Conservation (phyloP, 2,329 filamentous ascomycete genomes). For the Westerdykella ornata region DNA sequence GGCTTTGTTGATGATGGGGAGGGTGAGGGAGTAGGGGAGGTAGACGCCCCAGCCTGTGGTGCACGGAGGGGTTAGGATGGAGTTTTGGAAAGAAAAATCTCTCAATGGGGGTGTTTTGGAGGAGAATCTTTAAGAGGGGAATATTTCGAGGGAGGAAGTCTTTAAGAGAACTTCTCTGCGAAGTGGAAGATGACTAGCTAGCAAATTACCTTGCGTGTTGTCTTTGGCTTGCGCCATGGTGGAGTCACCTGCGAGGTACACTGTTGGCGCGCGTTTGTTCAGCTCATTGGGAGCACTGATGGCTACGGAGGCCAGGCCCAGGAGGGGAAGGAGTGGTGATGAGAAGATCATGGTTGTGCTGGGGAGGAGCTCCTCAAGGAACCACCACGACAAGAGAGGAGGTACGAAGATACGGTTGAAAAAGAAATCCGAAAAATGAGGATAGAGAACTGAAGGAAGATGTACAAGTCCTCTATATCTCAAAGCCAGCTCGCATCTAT, state of each 20-base stretch:
- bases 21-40: conserved; percentile 48
- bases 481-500: too few relatives aligned
- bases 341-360: conserved; percentile 14
- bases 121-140: too few relatives aligned
- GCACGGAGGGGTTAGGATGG: conserved; percentile 2
- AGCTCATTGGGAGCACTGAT: conserved; percentile 20
- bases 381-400: too few relatives aligned
- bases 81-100: too few relatives aligned
- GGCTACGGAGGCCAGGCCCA: conserved; percentile 16
- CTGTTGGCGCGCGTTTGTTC: conserved; percentile 35
- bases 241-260: conserved; percentile 56
- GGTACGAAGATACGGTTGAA: too few relatives aligned
- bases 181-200: background rate
- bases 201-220: conserved; percentile 38
- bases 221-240: conserved; percentile 52
- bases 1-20: conserved; percentile 56
- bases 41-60: conserved; percentile 56
- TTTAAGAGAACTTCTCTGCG: too few relatives aligned
- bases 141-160: too few relatives aligned
- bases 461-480: too few relatives aligned
- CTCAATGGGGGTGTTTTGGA: too few relatives aligned
- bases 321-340: conserved; percentile 13
- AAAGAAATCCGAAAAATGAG: too few relatives aligned
- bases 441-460: too few relatives aligned
- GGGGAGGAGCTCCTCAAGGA: background rate